phyloP scores from a whole-genome alignment of 1,139 yeast genomes.

The Geotrichum cucujoidarum region DNA sequence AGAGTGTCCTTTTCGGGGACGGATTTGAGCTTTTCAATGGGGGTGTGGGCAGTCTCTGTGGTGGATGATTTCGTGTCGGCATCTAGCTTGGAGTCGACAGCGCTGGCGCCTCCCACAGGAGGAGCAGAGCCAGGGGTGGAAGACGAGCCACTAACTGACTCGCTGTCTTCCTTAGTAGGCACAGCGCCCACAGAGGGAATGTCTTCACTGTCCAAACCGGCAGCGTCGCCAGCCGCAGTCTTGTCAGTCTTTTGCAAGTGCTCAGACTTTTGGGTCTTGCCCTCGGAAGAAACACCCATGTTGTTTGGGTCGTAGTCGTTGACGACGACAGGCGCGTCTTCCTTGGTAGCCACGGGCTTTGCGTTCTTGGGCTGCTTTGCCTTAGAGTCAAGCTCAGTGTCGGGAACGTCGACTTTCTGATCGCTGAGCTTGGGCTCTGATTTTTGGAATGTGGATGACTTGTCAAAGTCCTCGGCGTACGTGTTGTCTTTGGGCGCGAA shows the following conservation, averaged over 20 bases:
- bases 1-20: slow-evolving; percentile 19
- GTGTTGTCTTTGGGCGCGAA: slow-evolving; percentile 39
- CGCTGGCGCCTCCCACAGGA: slow-evolving; percentile 3
- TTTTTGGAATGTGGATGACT: slow-evolving; percentile 32
- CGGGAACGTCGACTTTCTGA: slow-evolving; percentile 29
- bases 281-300: slow-evolving; percentile 33
- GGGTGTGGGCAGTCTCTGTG: slow-evolving; percentile 1
- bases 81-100: slow-evolving; percentile 9
- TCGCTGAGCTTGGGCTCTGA: slow-evolving; percentile 33
- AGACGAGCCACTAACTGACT: not conserved
- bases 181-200: not conserved
- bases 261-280: slow-evolving; percentile 19
- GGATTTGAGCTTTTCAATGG: slow-evolving; percentile 11
- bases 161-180: not conserved
- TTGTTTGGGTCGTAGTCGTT: slow-evolving; percentile 40
- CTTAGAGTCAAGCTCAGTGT: slow-evolving; percentile 24
- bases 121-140: not conserved
- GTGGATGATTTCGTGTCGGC: not conserved
- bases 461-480: slow-evolving; percentile 28
- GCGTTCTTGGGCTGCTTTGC: slow-evolving; percentile 28
- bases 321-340: slow-evolving; percentile 35
- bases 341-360: slow-evolving; percentile 26
- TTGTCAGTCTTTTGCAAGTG: slow-evolving; percentile 18
- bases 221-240: slow-evolving; percentile 2
- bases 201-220: not conserved